Evolutionary conservation across 495 filamentous ascomycete species (phyloP).

Genomic region (Aspergillus sclerotioniger): DNA sequence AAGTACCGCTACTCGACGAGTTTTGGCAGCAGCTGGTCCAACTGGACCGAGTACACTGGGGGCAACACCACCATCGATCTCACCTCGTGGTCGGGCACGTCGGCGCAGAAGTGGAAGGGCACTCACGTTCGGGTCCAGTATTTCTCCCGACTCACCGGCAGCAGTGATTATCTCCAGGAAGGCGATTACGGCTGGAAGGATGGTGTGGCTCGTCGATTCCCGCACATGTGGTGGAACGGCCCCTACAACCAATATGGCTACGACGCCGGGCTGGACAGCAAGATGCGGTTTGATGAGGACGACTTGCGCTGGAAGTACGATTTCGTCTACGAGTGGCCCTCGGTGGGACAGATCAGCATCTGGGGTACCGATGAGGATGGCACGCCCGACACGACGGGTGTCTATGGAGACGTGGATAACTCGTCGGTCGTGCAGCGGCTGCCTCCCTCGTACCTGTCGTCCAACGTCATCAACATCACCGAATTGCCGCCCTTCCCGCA

Average conservation of each 20-base stretch:
- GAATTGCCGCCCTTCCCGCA: constrained; percentile 40
- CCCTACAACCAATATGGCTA: constrained; percentile 63
- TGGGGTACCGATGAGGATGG: constrained; percentile 50
- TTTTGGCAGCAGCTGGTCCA: constrained; percentile 46
- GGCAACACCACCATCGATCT: constrained; percentile 34
- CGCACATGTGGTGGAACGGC: constrained; percentile 60
- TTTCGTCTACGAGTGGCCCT: constrained; percentile 53
- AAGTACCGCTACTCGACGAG: constrained; percentile 56
- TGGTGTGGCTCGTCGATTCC: constrained; percentile 46
- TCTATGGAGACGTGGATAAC: constrained; percentile 49
- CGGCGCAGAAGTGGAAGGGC: constrained; percentile 56
- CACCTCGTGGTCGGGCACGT: constrained; percentile 49
- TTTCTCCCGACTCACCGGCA: constrained; percentile 58
- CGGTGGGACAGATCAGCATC: constrained; percentile 44
- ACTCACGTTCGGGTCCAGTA: constrained; percentile 63
- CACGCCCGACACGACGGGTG: constrained; percentile 43
- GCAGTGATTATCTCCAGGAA: constrained; percentile 57
- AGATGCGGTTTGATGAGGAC: constrained; percentile 47
- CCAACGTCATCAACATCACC: constrained; percentile 48
- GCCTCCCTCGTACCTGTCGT: constrained; percentile 28
- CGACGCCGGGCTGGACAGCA: constrained; percentile 53
- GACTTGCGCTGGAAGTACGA: constrained; percentile 49
- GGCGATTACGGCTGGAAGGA: constrained; percentile 46
- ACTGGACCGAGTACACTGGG: constrained; percentile 52
- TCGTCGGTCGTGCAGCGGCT: constrained; percentile 20